These are phyloP conservation scores for Coemansia pectinata DNA, from an alignment of 192 early-diverging fungal genomes.

Conservation along the genomic window DNA sequence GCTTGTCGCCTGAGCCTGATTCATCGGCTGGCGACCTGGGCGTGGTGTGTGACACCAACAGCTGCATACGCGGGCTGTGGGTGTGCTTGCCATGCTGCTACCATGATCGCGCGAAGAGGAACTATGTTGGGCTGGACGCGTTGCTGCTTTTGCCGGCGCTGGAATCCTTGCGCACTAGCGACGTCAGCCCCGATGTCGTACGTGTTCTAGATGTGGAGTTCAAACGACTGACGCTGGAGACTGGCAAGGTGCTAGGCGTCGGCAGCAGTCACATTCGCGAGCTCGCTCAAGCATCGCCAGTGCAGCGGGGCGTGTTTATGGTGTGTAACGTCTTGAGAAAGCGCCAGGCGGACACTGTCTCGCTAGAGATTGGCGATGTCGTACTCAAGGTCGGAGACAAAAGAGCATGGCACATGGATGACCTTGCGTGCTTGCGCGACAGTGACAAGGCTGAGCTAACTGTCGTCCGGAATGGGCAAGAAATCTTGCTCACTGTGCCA, in stretches of 20 bases:
- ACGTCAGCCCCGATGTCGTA: constrained; percentile 2
- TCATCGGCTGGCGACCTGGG: constrained; percentile 5
- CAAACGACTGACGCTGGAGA: neutral
- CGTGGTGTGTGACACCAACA: constrained; percentile 5
- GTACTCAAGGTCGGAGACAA: constrained; percentile 19
- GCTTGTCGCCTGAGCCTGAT: neutral
- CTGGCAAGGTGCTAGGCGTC: constrained; percentile 25
- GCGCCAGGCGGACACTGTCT: neutral
- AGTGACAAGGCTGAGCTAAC: constrained; percentile 18
- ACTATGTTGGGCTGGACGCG: constrained; percentile 19
- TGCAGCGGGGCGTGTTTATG: constrained; percentile 4
- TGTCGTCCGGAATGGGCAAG: constrained; percentile 22
- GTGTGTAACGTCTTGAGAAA: constrained; percentile 11
- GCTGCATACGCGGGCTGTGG: constrained; percentile 13
- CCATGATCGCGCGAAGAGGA: neutral
- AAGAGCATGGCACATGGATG: constrained; percentile 16
- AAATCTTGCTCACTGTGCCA: constrained; percentile 17
- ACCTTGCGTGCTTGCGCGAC: constrained; percentile 20
- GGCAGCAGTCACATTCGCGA: constrained; percentile 2
- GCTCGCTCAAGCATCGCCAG: neutral
- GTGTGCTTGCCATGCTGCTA: constrained; percentile 7
- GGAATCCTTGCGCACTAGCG: neutral
- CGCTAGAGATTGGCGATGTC: constrained; percentile 35
- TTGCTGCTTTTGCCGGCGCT: constrained; percentile 22
- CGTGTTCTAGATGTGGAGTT: constrained; percentile 37